Conservation (phyloP, 129 eudicot species). For the Helichrysum umbraculigerum region DNA sequence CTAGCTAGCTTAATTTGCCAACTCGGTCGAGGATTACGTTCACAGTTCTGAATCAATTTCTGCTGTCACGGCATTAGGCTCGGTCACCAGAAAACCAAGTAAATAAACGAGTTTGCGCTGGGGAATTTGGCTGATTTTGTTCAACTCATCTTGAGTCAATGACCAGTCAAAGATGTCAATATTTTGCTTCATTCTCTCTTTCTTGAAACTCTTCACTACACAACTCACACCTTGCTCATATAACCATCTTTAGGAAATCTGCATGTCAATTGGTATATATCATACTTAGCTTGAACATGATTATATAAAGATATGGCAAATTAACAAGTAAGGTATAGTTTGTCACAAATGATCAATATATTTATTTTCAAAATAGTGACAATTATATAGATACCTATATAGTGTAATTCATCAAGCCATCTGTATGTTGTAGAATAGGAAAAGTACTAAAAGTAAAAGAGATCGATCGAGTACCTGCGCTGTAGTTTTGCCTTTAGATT, state of each 20-base stretch:
- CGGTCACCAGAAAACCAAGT: constrained; percentile 27
- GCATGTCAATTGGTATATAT: neutral
- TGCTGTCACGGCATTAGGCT: constrained; percentile 31
- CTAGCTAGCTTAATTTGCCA: too few relatives aligned
- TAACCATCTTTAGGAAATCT: constrained; percentile 59
- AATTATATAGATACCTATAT: too few relatives aligned
- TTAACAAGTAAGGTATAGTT: too few relatives aligned
- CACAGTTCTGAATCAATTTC: constrained; percentile 52
- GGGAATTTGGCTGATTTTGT: constrained; percentile 39
- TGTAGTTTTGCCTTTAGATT: constrained; percentile 45
- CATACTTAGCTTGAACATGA: too few relatives aligned
- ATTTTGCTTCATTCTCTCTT: constrained; percentile 50
- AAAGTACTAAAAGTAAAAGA: neutral
- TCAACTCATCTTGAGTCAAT: constrained; percentile 35
- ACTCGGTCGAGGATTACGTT: neutral
- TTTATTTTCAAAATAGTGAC: too few relatives aligned
- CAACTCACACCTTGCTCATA: constrained; percentile 57
- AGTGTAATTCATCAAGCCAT: neutral
- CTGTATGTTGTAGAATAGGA: neutral
- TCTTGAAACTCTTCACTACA: constrained; percentile 49
- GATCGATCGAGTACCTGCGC: constrained; percentile 45
- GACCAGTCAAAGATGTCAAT: constrained; percentile 52
- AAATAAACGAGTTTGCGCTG: constrained; percentile 43
- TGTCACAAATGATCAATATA: too few relatives aligned
- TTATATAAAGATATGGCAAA: too few relatives aligned